Evolutionary conservation across 305 asterid species (phyloP).

Genomic region (Salvia sclarea): DNA sequence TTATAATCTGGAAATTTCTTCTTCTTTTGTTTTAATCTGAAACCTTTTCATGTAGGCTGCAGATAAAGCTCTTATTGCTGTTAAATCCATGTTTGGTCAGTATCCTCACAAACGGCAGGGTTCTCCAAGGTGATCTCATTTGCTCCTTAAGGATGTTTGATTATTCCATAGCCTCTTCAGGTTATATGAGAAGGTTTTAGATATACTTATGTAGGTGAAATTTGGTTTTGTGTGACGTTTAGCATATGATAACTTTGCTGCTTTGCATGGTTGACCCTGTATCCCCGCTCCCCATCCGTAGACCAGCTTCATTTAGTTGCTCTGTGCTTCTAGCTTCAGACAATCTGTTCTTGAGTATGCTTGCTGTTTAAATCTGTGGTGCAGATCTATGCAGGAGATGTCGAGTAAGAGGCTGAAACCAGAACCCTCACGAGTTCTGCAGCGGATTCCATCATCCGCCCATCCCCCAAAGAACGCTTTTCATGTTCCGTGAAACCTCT

Average conservation of each 20-base stretch:
- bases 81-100: conserved; percentile 64
- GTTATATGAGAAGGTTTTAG: background rate
- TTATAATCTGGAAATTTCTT: background rate
- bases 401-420: conserved; percentile 67
- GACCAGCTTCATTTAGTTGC: background rate
- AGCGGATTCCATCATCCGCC: conserved; percentile 54
- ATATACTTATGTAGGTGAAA: background rate
- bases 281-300: background rate
- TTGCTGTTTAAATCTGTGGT: conserved; percentile 26
- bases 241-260: too few species aligned
- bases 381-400: conserved; percentile 74
- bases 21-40: conserved; percentile 16
- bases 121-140: conserved; percentile 73
- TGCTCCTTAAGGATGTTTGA: conserved; percentile 9
- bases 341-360: background rate
- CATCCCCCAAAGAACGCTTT: conserved; percentile 58
- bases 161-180: background rate
- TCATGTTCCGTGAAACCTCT: conserved; percentile 49
- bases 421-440: conserved; percentile 58
- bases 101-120: conserved; percentile 67
- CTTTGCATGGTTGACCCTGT: background rate
- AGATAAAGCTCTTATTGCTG: conserved; percentile 72
- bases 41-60: conserved; percentile 64
- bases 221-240: background rate
- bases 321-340: background rate